Conservation (phyloP, 1,284 basidiomycete species). For the Xerocomus minutiporus region DNA sequence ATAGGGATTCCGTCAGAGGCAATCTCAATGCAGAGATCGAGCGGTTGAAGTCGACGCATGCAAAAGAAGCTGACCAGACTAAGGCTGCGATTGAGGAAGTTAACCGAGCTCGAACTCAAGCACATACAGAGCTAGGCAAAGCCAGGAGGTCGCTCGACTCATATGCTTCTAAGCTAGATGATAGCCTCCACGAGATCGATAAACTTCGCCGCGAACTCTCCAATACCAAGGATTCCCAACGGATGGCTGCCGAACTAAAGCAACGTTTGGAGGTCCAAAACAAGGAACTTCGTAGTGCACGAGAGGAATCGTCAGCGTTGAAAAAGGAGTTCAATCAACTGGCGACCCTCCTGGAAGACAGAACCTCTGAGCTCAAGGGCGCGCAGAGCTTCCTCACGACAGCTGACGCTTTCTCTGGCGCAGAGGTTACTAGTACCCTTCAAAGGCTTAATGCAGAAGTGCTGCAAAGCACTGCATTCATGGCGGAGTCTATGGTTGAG, state of each 20-base stretch:
- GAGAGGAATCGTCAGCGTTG: constrained; percentile 30
- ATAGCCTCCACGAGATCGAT: constrained; percentile 15
- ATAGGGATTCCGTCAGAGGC: constrained; percentile 18
- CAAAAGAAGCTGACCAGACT: constrained; percentile 21
- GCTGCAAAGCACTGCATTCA: constrained; percentile 33
- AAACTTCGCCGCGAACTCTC: constrained; percentile 19
- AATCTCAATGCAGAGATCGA: constrained; percentile 24
- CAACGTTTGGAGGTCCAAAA: constrained; percentile 17
- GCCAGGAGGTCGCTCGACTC: constrained; percentile 21
- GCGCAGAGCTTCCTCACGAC: constrained; percentile 35
- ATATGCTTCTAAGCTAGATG: constrained; percentile 18
- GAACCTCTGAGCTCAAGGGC: constrained; percentile 36
- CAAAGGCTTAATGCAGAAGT: constrained; percentile 35
- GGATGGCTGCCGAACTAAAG: constrained; percentile 18
- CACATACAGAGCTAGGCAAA: constrained; percentile 23
- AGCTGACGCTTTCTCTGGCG: constrained; percentile 30
- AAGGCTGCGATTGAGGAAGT: constrained; percentile 23
- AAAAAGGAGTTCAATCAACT: constrained; percentile 30
- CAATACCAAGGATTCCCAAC: constrained; percentile 12
- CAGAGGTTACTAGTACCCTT: constrained; percentile 32
- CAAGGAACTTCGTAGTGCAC: constrained; percentile 21
- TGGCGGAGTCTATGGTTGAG: constrained; percentile 35
- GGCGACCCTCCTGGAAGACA: constrained; percentile 25
- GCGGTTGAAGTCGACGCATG: constrained; percentile 14
- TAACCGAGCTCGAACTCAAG: constrained; percentile 20